Percentiles rank a stretch among this genome's conserved stretches.
Evolutionary conservation across 192 early-diverging fungal species (phyloP).

Genomic region (Dissophora globulifera): DNA sequence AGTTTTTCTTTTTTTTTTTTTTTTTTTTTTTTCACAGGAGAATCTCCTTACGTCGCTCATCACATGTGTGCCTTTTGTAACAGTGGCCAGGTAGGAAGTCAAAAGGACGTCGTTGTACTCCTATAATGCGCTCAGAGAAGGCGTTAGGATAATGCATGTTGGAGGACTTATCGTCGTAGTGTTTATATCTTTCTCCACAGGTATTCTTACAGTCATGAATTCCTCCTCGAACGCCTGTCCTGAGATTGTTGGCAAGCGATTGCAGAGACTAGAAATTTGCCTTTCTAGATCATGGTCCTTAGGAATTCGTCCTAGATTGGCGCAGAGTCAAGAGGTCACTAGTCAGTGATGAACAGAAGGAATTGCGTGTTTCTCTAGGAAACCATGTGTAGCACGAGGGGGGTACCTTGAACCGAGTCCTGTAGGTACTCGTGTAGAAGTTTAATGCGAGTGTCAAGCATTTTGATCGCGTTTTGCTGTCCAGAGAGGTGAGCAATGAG

Average conservation of each 20-base stretch:
- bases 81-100: conserved; percentile 75
- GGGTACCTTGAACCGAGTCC: conserved; percentile 73
- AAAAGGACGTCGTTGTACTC: conserved; percentile 87
- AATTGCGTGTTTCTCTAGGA: too few species aligned
- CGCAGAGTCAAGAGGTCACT: too few species aligned
- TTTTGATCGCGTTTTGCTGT: conserved; percentile 84
- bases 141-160: conserved; percentile 2
- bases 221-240: conserved; percentile 75
- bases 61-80: conserved; percentile 79
- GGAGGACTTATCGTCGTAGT: not conserved
- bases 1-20: too few species aligned
- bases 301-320: conserved; percentile 52
- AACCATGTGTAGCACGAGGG: too few species aligned
- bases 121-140: conserved; percentile 48
- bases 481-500: conserved; percentile 76
- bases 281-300: conserved; percentile 80
- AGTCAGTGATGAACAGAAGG: too few species aligned
- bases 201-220: conserved; percentile 69
- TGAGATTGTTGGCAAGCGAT: conserved; percentile 77
- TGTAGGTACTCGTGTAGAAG: conserved; percentile 77
- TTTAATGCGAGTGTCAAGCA: conserved; percentile 79
- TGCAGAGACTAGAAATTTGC: conserved; percentile 78
- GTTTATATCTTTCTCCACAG: too few species aligned
- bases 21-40: not conserved
- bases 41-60: conserved; percentile 67